Percentiles rank a stretch among this genome's conserved stretches.
phyloP scores from a whole-genome alignment of 2,329 filamentous ascomycete species.

The Elsinoe arachidis region DNA sequence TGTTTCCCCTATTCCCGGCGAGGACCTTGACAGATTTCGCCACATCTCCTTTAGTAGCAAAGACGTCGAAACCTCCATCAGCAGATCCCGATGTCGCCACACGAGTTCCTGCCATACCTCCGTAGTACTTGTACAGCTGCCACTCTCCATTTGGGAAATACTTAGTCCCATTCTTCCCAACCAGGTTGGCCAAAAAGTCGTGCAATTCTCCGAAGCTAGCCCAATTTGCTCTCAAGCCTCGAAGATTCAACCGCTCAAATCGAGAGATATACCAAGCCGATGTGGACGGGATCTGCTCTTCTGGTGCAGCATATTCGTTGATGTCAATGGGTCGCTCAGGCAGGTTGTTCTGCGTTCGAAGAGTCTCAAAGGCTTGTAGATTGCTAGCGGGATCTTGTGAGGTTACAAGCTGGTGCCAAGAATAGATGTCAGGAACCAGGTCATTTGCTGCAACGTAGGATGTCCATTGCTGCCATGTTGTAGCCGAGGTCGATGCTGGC shows the following conservation, averaged over 20 bases:
- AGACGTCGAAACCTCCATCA: conserved; percentile 33
- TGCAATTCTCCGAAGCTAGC: conserved; percentile 33
- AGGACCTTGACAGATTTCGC: conserved; percentile 27
- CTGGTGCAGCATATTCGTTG: conserved; percentile 40
- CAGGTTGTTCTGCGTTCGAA: neutral
- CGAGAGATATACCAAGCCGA: conserved; percentile 40
- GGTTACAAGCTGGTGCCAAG: conserved; percentile 32
- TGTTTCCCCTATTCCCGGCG: conserved; percentile 26
- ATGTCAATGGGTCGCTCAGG: conserved; percentile 32
- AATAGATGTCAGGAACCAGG: conserved; percentile 37
- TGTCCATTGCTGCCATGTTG: conserved; percentile 37
- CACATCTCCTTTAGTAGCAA: conserved; percentile 28
- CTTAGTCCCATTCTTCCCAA: conserved; percentile 28
- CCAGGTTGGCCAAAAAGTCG: conserved; percentile 37
- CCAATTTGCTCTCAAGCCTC: conserved; percentile 42
- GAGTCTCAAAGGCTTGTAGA: neutral
- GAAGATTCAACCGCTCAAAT: conserved; percentile 37
- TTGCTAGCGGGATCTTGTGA: neutral
- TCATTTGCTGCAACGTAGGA: conserved; percentile 29
- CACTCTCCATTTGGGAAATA: conserved; percentile 37
- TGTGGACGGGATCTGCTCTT: conserved; percentile 35
- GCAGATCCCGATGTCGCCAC: conserved; percentile 29
- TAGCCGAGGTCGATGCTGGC: conserved; percentile 26
- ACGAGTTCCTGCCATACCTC: conserved; percentile 37
- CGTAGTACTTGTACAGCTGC: conserved; percentile 41